Conservation (phyloP, 345 rosid species). For the Xanthoceras sorbifolium region DNA sequence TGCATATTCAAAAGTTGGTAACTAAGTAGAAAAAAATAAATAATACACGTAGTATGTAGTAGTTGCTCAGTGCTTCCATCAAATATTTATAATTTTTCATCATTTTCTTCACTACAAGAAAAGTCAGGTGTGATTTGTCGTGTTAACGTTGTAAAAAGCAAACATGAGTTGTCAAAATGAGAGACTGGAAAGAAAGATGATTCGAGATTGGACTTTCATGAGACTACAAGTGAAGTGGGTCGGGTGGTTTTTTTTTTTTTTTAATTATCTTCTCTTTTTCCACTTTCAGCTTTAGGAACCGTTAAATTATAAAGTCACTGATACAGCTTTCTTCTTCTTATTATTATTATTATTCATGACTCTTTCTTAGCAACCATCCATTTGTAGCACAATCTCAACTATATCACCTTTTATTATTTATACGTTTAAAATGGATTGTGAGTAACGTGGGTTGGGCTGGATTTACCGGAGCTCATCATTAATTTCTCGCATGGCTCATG, state of each 20-base stretch:
- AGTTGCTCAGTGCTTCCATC: neutral
- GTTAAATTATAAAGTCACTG: neutral
- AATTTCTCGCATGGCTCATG: neutral
- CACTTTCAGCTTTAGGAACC: constrained; percentile 14
- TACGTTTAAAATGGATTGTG: neutral
- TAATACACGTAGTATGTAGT: neutral
- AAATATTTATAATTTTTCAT: neutral
- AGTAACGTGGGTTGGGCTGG: neutral
- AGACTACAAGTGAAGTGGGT: neutral
- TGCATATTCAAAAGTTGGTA: too few relatives aligned
- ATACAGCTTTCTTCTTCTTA: neutral
- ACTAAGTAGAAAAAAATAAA: neutral
- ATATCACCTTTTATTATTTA: too few relatives aligned
- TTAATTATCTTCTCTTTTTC: neutral
- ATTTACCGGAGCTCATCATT: constrained; percentile 10
- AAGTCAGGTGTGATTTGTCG: neutral
- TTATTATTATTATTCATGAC: neutral
- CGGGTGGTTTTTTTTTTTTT: neutral
- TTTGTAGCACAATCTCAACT: too few relatives aligned
- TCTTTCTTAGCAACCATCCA: neutral
- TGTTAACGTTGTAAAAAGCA: constrained; percentile 25
- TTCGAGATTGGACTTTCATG: neutral
- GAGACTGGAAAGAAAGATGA: constrained; percentile 3
- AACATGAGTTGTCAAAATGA: neutral
- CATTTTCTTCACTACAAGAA: neutral